Base-by-base conservation (phyloP, 352 stramenopile species). In the Pythium aquatile region DNA sequence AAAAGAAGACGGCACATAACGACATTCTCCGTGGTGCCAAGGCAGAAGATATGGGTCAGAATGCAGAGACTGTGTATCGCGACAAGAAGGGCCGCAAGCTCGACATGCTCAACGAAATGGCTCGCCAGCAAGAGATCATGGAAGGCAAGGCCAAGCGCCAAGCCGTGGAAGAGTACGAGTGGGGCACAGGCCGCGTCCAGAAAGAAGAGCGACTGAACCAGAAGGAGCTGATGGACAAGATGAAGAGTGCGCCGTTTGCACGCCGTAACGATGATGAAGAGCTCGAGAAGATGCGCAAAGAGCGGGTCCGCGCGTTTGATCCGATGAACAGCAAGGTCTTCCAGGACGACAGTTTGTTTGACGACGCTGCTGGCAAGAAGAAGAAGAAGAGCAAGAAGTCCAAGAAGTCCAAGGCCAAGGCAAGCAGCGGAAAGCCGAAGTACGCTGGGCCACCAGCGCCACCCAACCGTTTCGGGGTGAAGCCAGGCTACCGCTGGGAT, bases 401-500 rank as follows among this genome's bases (percentile, higher is more conserved):
- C 44, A 51, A 51, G 44, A 51, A 65, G 33, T 29, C 81, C 61
- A 87, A 83, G 42, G 63, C 70, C 29, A 79, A 73, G 52, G 77
- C 73, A 54, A 68, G 70, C 29, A 73, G 61, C 29, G 30, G 1
- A 24, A 91, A 91, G 44, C 83, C 80, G 1, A 85, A 82, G 55
- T 94, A 94, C 58, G 61, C 79, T 0, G 85, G 85, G 3, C 85
- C 85, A 13, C 81, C 80, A n/a, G 81, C 86, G 17, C 83, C 82
- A 28, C 75, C 82, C 30, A 94, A 94, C 57, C 84, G 86, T 30
- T 97, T 98, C 68, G 81, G 85, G 47, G 98, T 99, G 55, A 58
- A 71, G 29, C 97, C 97, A 28, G 97, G 97, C 24, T 99, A 99
- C 77, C 87, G 97, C n/a, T 99, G 97, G 97, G 97, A 99, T 75